Base-by-base conservation (phyloP, 179 eudicot species). In the Spinacia oleracea region DNA sequence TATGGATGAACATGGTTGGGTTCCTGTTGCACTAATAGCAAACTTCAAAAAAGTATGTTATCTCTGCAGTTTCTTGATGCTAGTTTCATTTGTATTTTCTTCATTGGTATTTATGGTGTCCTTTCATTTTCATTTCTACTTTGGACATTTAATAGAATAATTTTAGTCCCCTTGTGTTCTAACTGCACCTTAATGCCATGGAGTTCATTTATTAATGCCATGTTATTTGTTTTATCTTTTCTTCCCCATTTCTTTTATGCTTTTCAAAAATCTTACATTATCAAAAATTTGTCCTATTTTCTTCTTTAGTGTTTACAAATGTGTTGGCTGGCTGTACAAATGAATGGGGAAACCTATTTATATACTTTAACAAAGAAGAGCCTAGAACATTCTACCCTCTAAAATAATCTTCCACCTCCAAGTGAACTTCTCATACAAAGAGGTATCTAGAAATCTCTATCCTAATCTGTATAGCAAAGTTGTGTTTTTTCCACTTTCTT, bases 1-100 rank as follows among this genome's bases (percentile, higher is more conserved):
- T 80, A 96, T 96, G 99, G 97, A 96, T 82, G 87, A 78, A 43
- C 83, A 93, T 68, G 98, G 97, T 40, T 94, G 98, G 98, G 97
- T 94, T 84, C 78, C 92, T 70, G 80, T 93, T 80, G 66, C 81
- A 38, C 80, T 91, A 35, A 90, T 96, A 74, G 98, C 99, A 46
- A 73, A 81, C 62, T 96, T 96, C 84, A 87, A 89, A 62, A 89
- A 83, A 77, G 99, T 96, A 83, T 87, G 97, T 82, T 66, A 27
- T 56, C 63, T 32, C 58, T 48, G n/a, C n/a, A 20, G 27, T 38
- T 3, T 5, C 32, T 32, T 4, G 21, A 16, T 38, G 23, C n/a
- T 0, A 11, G 27, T 5, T 11, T 42, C 8, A 6, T 69, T 34
- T 43, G 2, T 8, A 20, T 38, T 68, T 38, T 21, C 20, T 70